phyloP scores from a whole-genome alignment of 148 eudicot species.

The Rheum nobile region DNA sequence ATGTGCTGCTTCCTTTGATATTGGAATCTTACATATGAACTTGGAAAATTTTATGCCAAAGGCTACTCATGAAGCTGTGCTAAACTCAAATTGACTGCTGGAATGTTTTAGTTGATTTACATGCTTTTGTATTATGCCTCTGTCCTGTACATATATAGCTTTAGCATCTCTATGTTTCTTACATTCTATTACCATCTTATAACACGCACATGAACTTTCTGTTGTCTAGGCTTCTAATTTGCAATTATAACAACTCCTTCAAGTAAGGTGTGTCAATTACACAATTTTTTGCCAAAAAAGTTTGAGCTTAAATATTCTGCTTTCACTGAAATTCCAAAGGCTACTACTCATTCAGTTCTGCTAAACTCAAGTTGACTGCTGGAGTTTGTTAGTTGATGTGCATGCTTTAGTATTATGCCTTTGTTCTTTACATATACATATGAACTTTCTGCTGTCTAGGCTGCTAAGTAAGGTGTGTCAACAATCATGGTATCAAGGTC shows the following conservation, averaged over 20 bases:
- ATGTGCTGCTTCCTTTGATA: not conserved
- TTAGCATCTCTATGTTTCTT: not conserved
- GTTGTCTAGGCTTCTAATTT: not conserved
- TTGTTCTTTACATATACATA: not conserved
- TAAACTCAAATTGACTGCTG: not conserved
- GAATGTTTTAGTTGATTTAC: not conserved
- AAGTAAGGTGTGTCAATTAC: not conserved
- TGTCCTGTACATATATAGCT: not conserved
- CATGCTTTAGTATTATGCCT: not conserved
- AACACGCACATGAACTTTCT: not conserved
- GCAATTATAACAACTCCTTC: not conserved
- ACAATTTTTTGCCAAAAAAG: not conserved
- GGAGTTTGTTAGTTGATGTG: not conserved
- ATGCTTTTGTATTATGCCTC: not conserved
- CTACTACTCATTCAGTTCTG: not conserved
- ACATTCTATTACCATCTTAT: not conserved
- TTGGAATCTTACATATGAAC: not conserved
- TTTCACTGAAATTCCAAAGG: not conserved
- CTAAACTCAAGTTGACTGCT: not conserved
- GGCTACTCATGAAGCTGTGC: not conserved
- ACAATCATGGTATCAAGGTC: constrained; percentile 17
- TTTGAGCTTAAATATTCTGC: too few relatives aligned
- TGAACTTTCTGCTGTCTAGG: not conserved
- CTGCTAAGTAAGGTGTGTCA: not conserved
- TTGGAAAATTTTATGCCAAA: not conserved